These are phyloP conservation scores for Apiotrichum sp. DNA, from an alignment of 1,284 basidiomycete genomes.

Conservation along the genomic window DNA sequence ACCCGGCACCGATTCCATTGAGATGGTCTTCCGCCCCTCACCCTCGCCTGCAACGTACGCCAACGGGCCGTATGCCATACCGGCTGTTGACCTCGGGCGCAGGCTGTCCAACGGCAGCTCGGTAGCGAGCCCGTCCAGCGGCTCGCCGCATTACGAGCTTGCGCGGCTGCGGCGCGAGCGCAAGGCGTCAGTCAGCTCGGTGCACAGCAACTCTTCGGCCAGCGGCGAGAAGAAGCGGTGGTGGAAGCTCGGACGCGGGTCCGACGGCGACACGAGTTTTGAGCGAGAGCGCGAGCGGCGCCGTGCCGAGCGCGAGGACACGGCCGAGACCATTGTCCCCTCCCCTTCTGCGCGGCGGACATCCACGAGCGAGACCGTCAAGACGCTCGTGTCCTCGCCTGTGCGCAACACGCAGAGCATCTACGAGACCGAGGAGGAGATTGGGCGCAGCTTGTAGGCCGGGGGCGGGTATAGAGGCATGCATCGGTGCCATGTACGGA, in stretches of 20 bases:
- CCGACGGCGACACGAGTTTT: not conserved
- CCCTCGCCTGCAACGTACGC: not conserved
- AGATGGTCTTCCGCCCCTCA: not conserved
- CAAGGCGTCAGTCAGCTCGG: conserved; percentile 6
- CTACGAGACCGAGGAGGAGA: not conserved
- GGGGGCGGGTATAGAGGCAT: not conserved
- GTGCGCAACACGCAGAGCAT: not conserved
- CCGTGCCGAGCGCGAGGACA: conserved; percentile 4
- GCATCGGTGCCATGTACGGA: not conserved
- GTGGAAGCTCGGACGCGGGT: conserved; percentile 21
- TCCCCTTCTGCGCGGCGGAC: not conserved
- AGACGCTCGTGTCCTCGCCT: not conserved
- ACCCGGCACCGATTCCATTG: not conserved
- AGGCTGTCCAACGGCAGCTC: not conserved
- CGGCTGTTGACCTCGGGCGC: not conserved
- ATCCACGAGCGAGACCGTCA: not conserved
- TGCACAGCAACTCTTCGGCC: not conserved
- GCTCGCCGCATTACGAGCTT: conserved; percentile 12
- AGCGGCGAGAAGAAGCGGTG: conserved; percentile 25
- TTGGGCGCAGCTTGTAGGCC: not conserved
- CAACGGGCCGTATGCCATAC: no score
- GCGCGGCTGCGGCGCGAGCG: conserved; percentile 15
- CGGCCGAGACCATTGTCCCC: conserved; percentile 5
- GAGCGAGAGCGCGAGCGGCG: conserved; percentile 4
- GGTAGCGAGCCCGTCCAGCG: not conserved